A percentile compares a stretch with the other conserved stretches of the same genome.
These are phyloP conservation scores for Symbiodinium natans DNA, from an alignment of 73 alveolate genomes.

Conservation along the genomic window DNA sequence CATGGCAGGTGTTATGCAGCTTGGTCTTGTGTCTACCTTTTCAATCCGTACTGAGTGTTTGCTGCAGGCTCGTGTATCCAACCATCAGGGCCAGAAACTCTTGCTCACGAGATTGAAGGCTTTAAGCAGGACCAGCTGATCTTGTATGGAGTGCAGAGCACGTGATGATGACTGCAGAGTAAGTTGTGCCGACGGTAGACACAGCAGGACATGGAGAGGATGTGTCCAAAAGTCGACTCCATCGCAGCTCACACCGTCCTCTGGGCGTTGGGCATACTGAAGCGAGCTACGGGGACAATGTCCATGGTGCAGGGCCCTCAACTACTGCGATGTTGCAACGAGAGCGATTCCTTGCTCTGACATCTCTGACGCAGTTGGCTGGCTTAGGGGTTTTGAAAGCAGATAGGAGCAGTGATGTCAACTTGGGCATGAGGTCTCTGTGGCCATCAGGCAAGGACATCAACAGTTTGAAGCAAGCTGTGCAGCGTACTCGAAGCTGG, in stretches of 20 bases:
- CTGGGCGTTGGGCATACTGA: slow-evolving; percentile 23
- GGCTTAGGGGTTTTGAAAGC: too few species aligned
- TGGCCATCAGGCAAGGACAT: slow-evolving; percentile 5
- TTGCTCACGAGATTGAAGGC: neutral
- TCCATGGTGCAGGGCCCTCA: slow-evolving; percentile 45
- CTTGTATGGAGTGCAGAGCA: neutral
- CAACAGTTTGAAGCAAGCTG: neutral
- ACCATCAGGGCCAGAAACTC: too few species aligned
- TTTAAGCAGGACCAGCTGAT: neutral
- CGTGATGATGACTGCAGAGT: neutral
- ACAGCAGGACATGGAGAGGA: slow-evolving; percentile 29
- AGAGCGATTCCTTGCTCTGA: neutral
- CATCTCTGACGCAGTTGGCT: too few species aligned
- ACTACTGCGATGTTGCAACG: neutral
- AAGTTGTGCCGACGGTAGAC: too few species aligned
- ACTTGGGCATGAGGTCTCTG: neutral
- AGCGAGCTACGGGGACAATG: slow-evolving; percentile 33
- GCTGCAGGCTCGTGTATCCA: neutral
- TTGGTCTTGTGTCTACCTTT: neutral
- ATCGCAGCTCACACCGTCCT: neutral
- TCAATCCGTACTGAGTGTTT: neutral
- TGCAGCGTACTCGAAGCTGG: neutral
- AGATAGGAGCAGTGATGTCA: neutral
- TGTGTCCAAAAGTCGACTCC: slow-evolving; percentile 14
- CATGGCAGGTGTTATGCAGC: neutral